Conservation (phyloP, 2,329 filamentous ascomycete species). For the Sclerotinia sclerotiorum region DNA sequence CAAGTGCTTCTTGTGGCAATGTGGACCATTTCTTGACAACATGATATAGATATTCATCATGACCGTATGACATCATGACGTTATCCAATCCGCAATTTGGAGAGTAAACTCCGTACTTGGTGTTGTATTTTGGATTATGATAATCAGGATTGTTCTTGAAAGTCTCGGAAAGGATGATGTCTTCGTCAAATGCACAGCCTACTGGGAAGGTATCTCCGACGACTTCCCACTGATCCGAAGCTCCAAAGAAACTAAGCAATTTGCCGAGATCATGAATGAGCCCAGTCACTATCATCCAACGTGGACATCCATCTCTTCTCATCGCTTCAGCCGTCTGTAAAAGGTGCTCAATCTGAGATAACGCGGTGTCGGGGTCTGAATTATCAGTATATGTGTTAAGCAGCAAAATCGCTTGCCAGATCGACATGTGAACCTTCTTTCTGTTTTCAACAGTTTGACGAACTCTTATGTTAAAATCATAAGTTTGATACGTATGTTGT, state of each 20-base stretch:
- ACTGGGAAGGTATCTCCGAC: constrained; percentile 85
- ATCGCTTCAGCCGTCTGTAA: constrained; percentile 89
- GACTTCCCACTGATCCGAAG: constrained; percentile 89
- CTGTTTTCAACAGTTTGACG: constrained; percentile 69
- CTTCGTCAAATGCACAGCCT: constrained; percentile 70
- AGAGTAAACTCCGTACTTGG: constrained; percentile 76
- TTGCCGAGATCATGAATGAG: constrained; percentile 80
- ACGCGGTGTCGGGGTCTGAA: constrained; percentile 83
- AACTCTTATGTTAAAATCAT: constrained; percentile 80
- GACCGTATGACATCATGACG: constrained; percentile 87
- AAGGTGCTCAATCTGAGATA: constrained; percentile 87
- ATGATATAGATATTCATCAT: constrained; percentile 85
- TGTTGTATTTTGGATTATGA: constrained; percentile 68
- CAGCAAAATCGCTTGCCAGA: constrained; percentile 92
- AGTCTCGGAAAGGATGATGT: constrained; percentile 78
- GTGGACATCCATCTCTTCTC: constrained; percentile 76
- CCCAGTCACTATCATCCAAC: constrained; percentile 78
- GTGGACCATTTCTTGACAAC: constrained; percentile 80
- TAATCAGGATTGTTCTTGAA: constrained; percentile 77
- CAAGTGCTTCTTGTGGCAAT: constrained; percentile 77
- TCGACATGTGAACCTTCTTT: constrained; percentile 68
- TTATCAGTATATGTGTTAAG: constrained; percentile 89
- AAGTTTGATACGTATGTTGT: constrained; percentile 69
- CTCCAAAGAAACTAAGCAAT: constrained; percentile 76
- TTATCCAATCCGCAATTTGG: constrained; percentile 81